Percentiles rank a stretch among this genome's conserved stretches.
These are phyloP conservation scores for Aegilops tauschii DNA, from an alignment of 176 grass and related monocot genomes.

Conservation along the genomic window DNA sequence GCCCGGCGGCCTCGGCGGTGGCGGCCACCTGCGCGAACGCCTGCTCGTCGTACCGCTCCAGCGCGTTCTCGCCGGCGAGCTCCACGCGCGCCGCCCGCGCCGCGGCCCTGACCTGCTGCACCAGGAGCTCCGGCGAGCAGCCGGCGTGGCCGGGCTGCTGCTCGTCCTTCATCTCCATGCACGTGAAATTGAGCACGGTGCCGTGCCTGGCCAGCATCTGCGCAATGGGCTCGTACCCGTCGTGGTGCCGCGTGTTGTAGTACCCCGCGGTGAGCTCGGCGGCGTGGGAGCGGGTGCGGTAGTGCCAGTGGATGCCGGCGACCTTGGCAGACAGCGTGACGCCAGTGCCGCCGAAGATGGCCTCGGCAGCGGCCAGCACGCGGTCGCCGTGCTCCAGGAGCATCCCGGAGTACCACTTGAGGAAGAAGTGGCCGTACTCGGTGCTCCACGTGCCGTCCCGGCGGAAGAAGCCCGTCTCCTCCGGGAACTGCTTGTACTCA, in stretches of 20 bases:
- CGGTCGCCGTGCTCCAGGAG: slow-evolving; percentile 86
- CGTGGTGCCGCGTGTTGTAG: slow-evolving; percentile 73
- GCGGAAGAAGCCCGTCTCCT: slow-evolving; percentile 94
- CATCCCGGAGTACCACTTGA: slow-evolving; percentile 84
- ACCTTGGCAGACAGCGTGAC: slow-evolving; percentile 79
- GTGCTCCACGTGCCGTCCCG: slow-evolving; percentile 89
- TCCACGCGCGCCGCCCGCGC: slow-evolving; percentile 37
- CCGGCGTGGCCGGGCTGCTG: slow-evolving; percentile 73
- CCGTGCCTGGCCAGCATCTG: slow-evolving; percentile 60
- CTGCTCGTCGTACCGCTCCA: slow-evolving; percentile 82
- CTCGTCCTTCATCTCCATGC: slow-evolving; percentile 98
- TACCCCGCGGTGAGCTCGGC: slow-evolving; percentile 96
- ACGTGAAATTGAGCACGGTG: slow-evolving; percentile 89
- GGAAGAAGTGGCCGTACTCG: slow-evolving; percentile 88
- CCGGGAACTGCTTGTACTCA: slow-evolving; percentile 93
- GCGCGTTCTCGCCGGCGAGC: slow-evolving; percentile 90
- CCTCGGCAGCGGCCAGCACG: slow-evolving; percentile 67
- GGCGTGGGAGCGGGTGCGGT: slow-evolving; percentile 76
- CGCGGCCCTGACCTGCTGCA: slow-evolving; percentile 63
- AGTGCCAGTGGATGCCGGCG: slow-evolving; percentile 98
- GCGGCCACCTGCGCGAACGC: slow-evolving; percentile 68
- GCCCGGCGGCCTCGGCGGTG: slow-evolving; percentile 39
- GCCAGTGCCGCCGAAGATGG: slow-evolving; percentile 69
- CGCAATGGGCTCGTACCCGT: slow-evolving; percentile 78
- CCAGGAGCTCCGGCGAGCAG: slow-evolving; percentile 73